These are phyloP conservation scores for Sporothrix globosa DNA, from an alignment of 2,329 filamentous ascomycete genomes.

Conservation along the genomic window DNA sequence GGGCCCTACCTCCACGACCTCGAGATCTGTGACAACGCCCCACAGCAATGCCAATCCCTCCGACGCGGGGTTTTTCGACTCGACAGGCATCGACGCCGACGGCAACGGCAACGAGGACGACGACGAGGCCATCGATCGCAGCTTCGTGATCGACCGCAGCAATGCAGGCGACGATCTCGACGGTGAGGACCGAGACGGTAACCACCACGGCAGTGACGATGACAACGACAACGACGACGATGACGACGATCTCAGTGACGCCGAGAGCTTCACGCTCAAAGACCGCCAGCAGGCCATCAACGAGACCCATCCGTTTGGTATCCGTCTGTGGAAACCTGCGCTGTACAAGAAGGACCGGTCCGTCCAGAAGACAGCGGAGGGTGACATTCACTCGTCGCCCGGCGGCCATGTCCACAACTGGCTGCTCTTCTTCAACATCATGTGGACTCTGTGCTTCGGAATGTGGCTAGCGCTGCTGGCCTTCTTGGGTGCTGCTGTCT, in stretches of 20 bases:
- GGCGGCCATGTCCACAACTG: constrained; percentile 83
- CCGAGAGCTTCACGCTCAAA: constrained; percentile 96
- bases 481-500: constrained; percentile 72
- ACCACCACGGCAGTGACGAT: constrained; percentile 47
- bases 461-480: constrained; percentile 91
- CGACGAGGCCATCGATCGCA: constrained; percentile 30
- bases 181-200: constrained; percentile 44
- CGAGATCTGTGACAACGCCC: constrained; percentile 1
- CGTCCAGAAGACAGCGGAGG: constrained; percentile 93
- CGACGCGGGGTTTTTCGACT: constrained; percentile 22
- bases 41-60: constrained; percentile 8
- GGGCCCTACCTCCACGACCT: constrained; percentile 2
- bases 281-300: constrained; percentile 98
- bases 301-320: constrained; percentile 97
- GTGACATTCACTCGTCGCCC: constrained; percentile 93
- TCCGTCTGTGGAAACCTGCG: constrained; percentile 97
- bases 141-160: constrained; percentile 32
- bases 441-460: constrained; percentile 90
- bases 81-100: neutral
- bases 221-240: constrained; percentile 56
- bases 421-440: constrained; percentile 82
- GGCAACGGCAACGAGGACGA: constrained; percentile 20
- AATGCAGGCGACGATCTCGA: constrained; percentile 43
- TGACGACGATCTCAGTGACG: constrained; percentile 77
- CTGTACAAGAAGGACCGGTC: constrained; percentile 97